phyloP scores from a whole-genome alignment of 2,329 filamentous ascomycete genomes.

The Paecilomyces fulvus region DNA sequence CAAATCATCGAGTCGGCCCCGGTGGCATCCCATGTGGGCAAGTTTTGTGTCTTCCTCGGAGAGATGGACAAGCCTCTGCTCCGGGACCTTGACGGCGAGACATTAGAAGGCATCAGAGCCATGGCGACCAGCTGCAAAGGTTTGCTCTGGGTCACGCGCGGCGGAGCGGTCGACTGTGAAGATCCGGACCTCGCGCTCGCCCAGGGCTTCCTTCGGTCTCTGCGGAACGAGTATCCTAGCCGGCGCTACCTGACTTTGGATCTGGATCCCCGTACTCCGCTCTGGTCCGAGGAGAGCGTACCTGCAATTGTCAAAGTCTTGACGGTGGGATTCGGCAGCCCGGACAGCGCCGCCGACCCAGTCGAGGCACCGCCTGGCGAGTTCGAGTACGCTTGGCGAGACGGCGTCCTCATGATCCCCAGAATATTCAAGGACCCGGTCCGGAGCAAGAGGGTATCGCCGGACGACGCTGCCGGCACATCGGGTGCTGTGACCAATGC shows the following conservation, averaged over 20 bases:
- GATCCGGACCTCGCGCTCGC: slow-evolving; percentile 9
- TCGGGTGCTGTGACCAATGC: background rate
- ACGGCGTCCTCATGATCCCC: too few species aligned
- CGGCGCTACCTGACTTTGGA: slow-evolving; percentile 17
- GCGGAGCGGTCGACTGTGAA: slow-evolving; percentile 7
- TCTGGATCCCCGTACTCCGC: slow-evolving; percentile 11
- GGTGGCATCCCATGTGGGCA: background rate
- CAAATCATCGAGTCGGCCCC: background rate
- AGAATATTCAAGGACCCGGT: too few species aligned
- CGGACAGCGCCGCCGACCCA: background rate
- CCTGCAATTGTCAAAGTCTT: background rate
- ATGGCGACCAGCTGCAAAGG: background rate
- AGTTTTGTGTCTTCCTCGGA: background rate
- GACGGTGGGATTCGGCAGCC: background rate
- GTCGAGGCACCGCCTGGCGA: too few species aligned
- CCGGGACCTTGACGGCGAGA: background rate
- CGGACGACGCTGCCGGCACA: too few species aligned
- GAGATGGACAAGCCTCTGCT: background rate
- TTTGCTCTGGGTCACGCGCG: slow-evolving; percentile 2
- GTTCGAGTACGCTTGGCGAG: too few species aligned
- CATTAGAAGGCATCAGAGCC: background rate
- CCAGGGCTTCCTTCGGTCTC: slow-evolving; percentile 16
- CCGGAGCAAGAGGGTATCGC: too few species aligned
- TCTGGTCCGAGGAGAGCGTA: background rate
- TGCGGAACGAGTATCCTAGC: slow-evolving; percentile 16